These are phyloP conservation scores for Sphenostylis stenocarpa DNA, from an alignment of 306 rosid species.

Conservation along the genomic window DNA sequence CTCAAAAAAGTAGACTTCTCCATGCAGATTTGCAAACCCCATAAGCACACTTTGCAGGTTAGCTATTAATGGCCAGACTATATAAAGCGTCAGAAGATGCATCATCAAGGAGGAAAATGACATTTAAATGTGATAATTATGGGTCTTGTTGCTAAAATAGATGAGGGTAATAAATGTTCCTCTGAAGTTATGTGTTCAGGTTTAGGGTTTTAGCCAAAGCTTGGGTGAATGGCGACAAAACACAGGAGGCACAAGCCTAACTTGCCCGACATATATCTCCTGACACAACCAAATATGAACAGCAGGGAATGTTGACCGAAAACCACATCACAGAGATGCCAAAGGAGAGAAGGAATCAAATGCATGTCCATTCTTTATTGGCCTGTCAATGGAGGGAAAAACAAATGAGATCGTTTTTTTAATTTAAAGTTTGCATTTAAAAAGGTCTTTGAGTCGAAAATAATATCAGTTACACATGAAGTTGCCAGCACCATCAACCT, in stretches of 20 bases:
- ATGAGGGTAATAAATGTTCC: neutral
- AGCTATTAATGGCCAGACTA: neutral
- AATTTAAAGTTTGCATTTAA: too few species aligned
- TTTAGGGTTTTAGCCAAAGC: neutral
- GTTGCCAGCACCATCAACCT: too few species aligned
- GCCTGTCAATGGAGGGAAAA: neutral
- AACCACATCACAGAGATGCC: slow-evolving; percentile 7
- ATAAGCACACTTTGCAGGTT: neutral
- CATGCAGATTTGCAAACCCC: slow-evolving; percentile 5
- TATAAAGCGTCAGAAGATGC: slow-evolving; percentile 4
- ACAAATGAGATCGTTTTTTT: too few species aligned
- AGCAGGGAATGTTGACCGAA: slow-evolving; percentile 20
- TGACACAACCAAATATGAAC: slow-evolving; percentile 11
- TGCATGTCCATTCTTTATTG: neutral
- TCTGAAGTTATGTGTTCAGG: neutral
- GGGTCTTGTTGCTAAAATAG: neutral
- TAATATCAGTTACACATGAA: too few species aligned
- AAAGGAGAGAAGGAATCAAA: slow-evolving; percentile 13
- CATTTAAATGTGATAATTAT: neutral
- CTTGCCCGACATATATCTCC: slow-evolving; percentile 12
- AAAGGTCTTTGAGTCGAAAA: too few species aligned
- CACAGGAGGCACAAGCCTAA: neutral
- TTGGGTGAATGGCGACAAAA: neutral
- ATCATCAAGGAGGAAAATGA: slow-evolving; percentile 13
- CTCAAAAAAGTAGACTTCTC: neutral